Evolutionary conservation across 768 basidiomycete species (phyloP).

Genomic region (Mycena vulgaris): DNA sequence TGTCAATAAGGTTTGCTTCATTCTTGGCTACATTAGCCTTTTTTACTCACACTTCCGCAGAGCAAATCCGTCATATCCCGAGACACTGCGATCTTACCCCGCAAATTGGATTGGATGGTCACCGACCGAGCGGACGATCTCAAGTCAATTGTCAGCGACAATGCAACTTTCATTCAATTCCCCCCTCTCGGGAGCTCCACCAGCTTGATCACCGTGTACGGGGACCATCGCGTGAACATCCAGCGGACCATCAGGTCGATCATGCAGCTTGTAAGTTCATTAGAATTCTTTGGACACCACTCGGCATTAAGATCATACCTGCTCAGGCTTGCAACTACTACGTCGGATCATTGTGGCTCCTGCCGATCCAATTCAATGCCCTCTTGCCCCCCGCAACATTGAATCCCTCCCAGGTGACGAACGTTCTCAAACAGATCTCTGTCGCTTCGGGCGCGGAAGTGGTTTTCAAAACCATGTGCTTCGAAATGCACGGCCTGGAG

Average conservation of each 20-base stretch:
- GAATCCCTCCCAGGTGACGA: slow-evolving; percentile 86
- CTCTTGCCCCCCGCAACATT: slow-evolving; percentile 87
- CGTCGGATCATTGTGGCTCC: slow-evolving; percentile 96
- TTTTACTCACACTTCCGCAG: slow-evolving; percentile 56
- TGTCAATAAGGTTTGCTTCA: slow-evolving; percentile 78
- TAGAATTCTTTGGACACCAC: not conserved
- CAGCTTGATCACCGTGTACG: slow-evolving; percentile 93
- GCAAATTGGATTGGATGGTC: slow-evolving; percentile 98
- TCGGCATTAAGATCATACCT: slow-evolving; percentile 17
- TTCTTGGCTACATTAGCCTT: slow-evolving; percentile 5
- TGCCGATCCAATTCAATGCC: slow-evolving; percentile 95
- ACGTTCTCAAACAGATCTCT: slow-evolving; percentile 89
- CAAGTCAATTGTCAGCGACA: slow-evolving; percentile 94
- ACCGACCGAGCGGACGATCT: slow-evolving; percentile 97
- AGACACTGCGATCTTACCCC: slow-evolving; percentile 94
- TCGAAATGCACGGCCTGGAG: slow-evolving; percentile 96
- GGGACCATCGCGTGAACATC: slow-evolving; percentile 94
- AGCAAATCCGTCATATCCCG: slow-evolving; percentile 91
- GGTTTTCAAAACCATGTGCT: slow-evolving; percentile 97
- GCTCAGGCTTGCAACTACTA: slow-evolving; percentile 94
- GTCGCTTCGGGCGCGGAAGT: slow-evolving; percentile 92
- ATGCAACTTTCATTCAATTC: slow-evolving; percentile 95
- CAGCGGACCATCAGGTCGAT: slow-evolving; percentile 94
- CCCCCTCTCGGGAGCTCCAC: slow-evolving; percentile 94
- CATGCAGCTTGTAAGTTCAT: slow-evolving; percentile 88